Evolutionary conservation across 1,284 basidiomycete species (phyloP).

Genomic region (Hemileia vastatrix): DNA sequence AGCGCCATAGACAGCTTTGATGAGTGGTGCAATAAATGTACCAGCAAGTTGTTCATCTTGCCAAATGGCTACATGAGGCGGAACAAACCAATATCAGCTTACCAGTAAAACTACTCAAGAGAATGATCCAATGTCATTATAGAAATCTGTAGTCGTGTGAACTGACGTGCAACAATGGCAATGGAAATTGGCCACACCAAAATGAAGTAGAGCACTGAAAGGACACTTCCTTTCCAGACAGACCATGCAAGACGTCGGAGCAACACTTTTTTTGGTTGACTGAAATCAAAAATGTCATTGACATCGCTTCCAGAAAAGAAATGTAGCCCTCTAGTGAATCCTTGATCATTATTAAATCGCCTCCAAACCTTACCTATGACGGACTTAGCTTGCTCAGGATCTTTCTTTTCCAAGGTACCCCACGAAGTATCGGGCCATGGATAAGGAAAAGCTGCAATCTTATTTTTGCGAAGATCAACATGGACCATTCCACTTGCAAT

Average conservation of each 20-base stretch:
- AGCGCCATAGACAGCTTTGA: conserved; percentile 19
- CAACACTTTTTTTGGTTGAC: conserved; percentile 26
- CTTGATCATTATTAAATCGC: conserved; percentile 30
- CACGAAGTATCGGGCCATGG: conserved; percentile 33
- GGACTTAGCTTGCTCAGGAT: conserved; percentile 24
- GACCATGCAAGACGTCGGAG: conserved; percentile 36
- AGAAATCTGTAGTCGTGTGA: too few relatives aligned
- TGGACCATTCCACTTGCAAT: conserved; percentile 35
- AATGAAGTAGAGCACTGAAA: conserved; percentile 45
- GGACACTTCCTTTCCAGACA: conserved; percentile 43
- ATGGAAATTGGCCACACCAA: conserved; percentile 45
- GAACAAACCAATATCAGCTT: not conserved
- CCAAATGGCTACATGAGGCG: conserved; percentile 14
- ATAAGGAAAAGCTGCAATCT: conserved; percentile 28
- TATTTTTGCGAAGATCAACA: conserved; percentile 31
- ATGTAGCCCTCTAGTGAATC: conserved; percentile 30
- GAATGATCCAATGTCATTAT: not conserved
- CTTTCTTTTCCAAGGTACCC: conserved; percentile 23
- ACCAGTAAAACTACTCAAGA: not conserved
- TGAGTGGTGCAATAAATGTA: conserved; percentile 15
- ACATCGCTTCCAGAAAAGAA: conserved; percentile 41
- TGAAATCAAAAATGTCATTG: conserved; percentile 40
- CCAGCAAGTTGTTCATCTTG: conserved; percentile 5
- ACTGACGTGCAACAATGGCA: conserved; percentile 36
- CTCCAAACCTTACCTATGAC: conserved; percentile 24